These are phyloP conservation scores for Pseudonectria foliicola DNA, from an alignment of 2,329 filamentous ascomycete genomes.

Conservation along the genomic window DNA sequence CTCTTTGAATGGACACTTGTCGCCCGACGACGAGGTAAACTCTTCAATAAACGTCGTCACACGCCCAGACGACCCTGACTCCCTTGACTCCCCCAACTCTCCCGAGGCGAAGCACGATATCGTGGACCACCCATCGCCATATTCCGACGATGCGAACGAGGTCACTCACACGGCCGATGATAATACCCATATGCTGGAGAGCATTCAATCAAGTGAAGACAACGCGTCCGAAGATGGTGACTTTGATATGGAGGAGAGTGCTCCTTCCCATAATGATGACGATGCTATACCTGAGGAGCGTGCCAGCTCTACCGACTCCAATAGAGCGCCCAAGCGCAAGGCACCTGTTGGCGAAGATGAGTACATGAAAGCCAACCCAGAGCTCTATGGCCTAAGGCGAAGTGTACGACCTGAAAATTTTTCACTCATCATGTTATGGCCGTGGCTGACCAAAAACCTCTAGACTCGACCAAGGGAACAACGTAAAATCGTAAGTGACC, in stretches of 20 bases:
- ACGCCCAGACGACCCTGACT: slow-evolving; percentile 55
- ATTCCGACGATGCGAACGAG: slow-evolving; percentile 37
- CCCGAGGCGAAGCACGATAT: slow-evolving; percentile 62
- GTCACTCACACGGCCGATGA: slow-evolving; percentile 33
- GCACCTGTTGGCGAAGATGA: slow-evolving; percentile 63
- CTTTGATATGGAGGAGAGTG: slow-evolving; percentile 64
- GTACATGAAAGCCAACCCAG: slow-evolving; percentile 84
- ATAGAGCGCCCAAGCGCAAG: slow-evolving; percentile 67
- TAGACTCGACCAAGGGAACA: slow-evolving; percentile 52
- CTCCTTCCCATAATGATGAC: slow-evolving; percentile 37
- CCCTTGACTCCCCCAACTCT: slow-evolving; percentile 74
- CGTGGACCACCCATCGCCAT: slow-evolving; percentile 39
- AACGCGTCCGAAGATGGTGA: slow-evolving; percentile 63
- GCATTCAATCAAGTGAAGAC: slow-evolving; percentile 42
- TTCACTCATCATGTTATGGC: slow-evolving; percentile 10
- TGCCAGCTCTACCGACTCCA: slow-evolving; percentile 66
- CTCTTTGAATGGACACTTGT: slow-evolving; percentile 60
- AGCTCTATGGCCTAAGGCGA: slow-evolving; percentile 86
- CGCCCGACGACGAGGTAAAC: slow-evolving; percentile 42
- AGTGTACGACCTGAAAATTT: slow-evolving; percentile 59
- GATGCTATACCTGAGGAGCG: slow-evolving; percentile 38
- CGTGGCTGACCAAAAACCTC: slow-evolving; percentile 24
- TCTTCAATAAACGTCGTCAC: slow-evolving; percentile 31
- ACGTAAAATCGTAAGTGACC: slow-evolving; percentile 46
- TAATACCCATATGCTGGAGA: slow-evolving; percentile 36